Conservation (phyloP, 2,329 filamentous ascomycete genomes). For the Fusarium torulosum region DNA sequence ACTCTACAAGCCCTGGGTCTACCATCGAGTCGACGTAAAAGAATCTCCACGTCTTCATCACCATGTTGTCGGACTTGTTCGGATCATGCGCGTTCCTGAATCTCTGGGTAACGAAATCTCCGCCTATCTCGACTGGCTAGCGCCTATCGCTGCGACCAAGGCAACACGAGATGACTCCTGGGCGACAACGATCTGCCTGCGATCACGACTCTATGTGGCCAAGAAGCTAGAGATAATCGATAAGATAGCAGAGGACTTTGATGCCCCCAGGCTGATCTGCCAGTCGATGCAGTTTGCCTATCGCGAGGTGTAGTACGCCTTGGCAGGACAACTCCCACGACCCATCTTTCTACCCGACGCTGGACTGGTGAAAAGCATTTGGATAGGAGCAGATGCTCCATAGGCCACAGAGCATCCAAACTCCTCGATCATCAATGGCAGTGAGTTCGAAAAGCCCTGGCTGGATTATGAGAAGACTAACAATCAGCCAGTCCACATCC, state of each 20-base stretch:
- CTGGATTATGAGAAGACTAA: background rate
- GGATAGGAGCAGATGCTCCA: background rate
- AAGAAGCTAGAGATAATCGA: conserved; percentile 22
- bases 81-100: conserved; percentile 45
- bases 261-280: conserved; percentile 46
- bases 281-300: conserved; percentile 51
- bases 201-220: conserved; percentile 46
- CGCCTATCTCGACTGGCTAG: conserved; percentile 52
- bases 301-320: conserved; percentile 46
- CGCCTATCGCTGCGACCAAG: conserved; percentile 40
- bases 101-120: conserved; percentile 40
- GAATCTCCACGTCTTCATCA: conserved; percentile 48
- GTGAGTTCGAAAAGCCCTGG: conserved; percentile 3
- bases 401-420: background rate
- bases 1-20: conserved; percentile 30
- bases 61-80: conserved; percentile 51
- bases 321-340: conserved; percentile 50
- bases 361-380: conserved; percentile 19
- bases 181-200: conserved; percentile 49
- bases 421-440: no score
- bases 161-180: conserved; percentile 49
- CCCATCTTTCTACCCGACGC: conserved; percentile 47
- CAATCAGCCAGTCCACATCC: background rate
- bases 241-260: conserved; percentile 39
- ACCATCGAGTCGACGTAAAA: conserved; percentile 36